phyloP scores from a whole-genome alignment of 2,329 filamentous ascomycete genomes.

The Penicillium rolfsii region DNA sequence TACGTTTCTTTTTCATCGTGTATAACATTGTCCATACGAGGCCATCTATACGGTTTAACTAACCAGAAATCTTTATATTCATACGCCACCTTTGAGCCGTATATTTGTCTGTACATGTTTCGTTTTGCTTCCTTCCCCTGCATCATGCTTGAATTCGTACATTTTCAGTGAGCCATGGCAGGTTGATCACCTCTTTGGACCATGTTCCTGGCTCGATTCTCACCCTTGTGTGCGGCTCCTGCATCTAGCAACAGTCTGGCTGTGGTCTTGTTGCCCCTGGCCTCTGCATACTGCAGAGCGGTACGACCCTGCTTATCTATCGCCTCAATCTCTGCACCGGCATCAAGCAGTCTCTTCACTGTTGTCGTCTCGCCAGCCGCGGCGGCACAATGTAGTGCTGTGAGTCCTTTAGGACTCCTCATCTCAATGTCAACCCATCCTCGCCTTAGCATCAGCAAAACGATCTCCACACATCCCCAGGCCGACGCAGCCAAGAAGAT shows the following conservation, averaged over 20 bases:
- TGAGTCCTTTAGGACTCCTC: neutral
- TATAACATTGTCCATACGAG: constrained; percentile 28
- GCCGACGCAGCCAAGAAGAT: neutral
- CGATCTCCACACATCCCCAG: neutral
- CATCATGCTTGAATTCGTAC: neutral
- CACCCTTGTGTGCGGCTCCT: neutral
- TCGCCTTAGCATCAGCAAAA: neutral
- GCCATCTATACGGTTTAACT: constrained; percentile 16
- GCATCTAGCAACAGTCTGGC: neutral
- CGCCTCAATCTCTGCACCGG: neutral
- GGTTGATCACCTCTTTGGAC: neutral
- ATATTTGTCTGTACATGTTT: neutral
- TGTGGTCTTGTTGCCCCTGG: neutral
- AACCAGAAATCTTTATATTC: neutral
- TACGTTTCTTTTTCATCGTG: constrained; percentile 18
- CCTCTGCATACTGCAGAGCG: neutral
- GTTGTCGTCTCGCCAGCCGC: neutral
- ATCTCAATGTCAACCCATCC: neutral
- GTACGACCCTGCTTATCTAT: neutral
- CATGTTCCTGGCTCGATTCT: neutral
- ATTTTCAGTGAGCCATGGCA: neutral
- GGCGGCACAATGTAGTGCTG: neutral
- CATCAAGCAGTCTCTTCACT: neutral
- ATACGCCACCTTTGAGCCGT: neutral
- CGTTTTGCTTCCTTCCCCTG: no score